These are phyloP conservation scores for Apophysomyces trapeziformis DNA, from an alignment of 371 early-diverging fungal species.

Conservation along the genomic window DNA sequence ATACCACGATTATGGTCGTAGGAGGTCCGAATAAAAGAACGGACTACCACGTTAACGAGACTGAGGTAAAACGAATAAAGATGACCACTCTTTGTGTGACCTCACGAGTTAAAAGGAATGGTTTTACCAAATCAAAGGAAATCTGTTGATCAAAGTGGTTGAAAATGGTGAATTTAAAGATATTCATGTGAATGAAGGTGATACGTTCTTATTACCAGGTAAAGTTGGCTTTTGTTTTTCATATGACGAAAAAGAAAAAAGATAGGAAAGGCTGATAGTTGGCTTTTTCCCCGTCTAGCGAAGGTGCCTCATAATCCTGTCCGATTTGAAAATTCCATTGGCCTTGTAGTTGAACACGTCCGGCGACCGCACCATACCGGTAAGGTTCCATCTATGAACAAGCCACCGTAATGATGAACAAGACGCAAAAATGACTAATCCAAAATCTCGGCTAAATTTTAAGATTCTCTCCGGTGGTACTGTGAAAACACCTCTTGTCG, in stretches of 20 bases:
- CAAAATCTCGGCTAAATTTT: slow-evolving; percentile 10
- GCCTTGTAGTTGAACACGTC: slow-evolving; percentile 92
- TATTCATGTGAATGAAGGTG: slow-evolving; percentile 87
- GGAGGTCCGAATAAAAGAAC: slow-evolving; percentile 87
- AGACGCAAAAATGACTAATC: slow-evolving; percentile 22
- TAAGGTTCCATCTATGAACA: slow-evolving; percentile 30
- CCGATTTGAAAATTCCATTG: slow-evolving; percentile 88
- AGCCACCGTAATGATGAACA: not conserved
- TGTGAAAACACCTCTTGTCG: slow-evolving; percentile 76
- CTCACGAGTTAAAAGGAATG: slow-evolving; percentile 72
- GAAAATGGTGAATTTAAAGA: slow-evolving; percentile 81
- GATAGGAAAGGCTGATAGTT: slow-evolving; percentile 4
- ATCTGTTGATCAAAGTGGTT: slow-evolving; percentile 86
- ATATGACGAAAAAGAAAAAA: not conserved
- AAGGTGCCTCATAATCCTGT: slow-evolving; percentile 94
- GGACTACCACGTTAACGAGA: slow-evolving; percentile 95
- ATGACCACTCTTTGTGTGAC: slow-evolving; percentile 5
- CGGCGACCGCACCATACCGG: slow-evolving; percentile 78
- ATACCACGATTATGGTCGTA: slow-evolving; percentile 89
- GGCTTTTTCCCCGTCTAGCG: slow-evolving; percentile 44
- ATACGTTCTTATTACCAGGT: slow-evolving; percentile 95
- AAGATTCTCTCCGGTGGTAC: slow-evolving; percentile 93
- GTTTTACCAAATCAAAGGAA: slow-evolving; percentile 95
- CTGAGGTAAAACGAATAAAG: slow-evolving; percentile 68
- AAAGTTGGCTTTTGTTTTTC: slow-evolving; percentile 25